Evolutionary conservation across 1,284 basidiomycete species (phyloP).

Genomic region (Ceratobasidium sp.): DNA sequence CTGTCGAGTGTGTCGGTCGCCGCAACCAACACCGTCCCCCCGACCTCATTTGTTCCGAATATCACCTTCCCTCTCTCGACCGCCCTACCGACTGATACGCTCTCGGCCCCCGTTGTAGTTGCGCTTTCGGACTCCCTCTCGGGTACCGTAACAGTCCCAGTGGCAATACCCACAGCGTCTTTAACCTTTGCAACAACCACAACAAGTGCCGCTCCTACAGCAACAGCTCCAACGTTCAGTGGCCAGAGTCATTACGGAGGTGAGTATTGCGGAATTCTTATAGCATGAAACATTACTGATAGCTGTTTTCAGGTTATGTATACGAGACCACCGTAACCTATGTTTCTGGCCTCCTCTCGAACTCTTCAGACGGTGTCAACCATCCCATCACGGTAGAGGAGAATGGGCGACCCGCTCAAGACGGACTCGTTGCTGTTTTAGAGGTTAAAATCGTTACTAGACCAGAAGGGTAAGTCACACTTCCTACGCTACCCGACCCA

Average conservation of each 20-base stretch:
- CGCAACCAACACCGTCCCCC: conserved; percentile 27
- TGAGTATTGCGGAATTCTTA: conserved; percentile 49
- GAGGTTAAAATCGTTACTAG: conserved; percentile 69
- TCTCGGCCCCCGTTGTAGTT: conserved; percentile 21
- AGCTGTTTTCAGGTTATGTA: conserved; percentile 63
- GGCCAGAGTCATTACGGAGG: conserved; percentile 60
- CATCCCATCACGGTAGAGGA: conserved; percentile 71
- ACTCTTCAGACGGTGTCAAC: conserved; percentile 80
- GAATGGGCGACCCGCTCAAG: conserved; percentile 71
- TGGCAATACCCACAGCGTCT: conserved; percentile 30
- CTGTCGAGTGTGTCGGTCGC: conserved; percentile 25
- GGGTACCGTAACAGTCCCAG: conserved; percentile 16
- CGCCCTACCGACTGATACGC: conserved; percentile 8
- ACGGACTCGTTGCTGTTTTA: conserved; percentile 87
- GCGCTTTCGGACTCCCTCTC: conserved; percentile 5
- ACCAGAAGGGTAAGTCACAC: conserved; percentile 32
- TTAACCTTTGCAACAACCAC: conserved; percentile 62
- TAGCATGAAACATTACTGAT: background rate
- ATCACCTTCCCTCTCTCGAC: conserved; percentile 36
- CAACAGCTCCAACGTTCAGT: conserved; percentile 58
- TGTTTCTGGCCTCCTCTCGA: conserved; percentile 71
- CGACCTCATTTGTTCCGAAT: conserved; percentile 29
- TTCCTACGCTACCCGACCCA: background rate
- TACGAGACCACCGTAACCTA: conserved; percentile 77
- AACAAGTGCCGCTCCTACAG: conserved; percentile 53